Conservation (phyloP, 345 rosid genomes). For the Syzygium oleosum region DNA sequence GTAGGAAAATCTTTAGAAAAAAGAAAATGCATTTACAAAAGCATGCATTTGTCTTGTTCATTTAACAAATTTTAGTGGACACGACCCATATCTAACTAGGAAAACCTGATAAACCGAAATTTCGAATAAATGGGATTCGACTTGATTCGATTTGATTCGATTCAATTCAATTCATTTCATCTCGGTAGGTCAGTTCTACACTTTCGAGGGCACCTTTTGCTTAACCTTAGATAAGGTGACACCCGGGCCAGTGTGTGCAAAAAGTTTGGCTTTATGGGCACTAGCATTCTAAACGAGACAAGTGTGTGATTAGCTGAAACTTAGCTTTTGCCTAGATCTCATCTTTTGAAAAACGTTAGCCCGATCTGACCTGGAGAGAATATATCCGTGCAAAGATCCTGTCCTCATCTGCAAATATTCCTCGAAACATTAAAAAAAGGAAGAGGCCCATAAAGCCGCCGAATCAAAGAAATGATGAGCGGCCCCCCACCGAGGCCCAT, state of each 20-base stretch:
- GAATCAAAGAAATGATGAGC: background rate
- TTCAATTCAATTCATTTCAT: rapidly evolving
- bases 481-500: background rate
- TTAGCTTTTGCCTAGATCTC: background rate
- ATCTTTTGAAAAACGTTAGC: background rate
- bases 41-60: rapidly evolving
- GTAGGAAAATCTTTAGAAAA: too few species aligned
- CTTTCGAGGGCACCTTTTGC: background rate
- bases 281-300: background rate
- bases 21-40: background rate
- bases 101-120: background rate
- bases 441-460: background rate
- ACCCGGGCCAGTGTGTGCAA: rapidly evolving
- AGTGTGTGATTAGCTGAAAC: background rate
- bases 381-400: background rate
- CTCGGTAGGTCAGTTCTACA: too few species aligned
- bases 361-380: background rate
- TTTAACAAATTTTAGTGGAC: background rate
- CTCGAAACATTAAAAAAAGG: too few species aligned
- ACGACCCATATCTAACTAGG: background rate
- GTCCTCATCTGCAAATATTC: too few species aligned
- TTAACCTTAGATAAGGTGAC: background rate
- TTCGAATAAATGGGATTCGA: background rate
- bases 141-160: background rate
- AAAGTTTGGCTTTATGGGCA: background rate